These are phyloP conservation scores for Phytophthora pinifolia DNA, from an alignment of 352 stramenopile species.

Conservation along the genomic window DNA sequence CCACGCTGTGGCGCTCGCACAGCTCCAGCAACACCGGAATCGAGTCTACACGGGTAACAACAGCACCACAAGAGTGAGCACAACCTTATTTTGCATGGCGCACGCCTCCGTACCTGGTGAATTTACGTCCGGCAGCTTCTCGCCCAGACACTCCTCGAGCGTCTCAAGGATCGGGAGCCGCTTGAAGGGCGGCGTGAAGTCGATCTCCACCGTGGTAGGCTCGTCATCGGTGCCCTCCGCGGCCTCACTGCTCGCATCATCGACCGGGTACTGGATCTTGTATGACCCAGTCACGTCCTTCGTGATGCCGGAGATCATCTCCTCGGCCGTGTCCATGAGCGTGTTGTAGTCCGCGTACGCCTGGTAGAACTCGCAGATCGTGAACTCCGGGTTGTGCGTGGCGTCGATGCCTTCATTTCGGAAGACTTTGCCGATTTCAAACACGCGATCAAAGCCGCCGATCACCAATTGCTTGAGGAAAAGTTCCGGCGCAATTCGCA, in stretches of 20 bases:
- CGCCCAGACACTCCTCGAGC: conserved; percentile 90
- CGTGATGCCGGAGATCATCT: conserved; percentile 97
- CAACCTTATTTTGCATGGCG: neutral
- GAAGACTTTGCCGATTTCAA: conserved; percentile 99
- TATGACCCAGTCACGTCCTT: conserved; percentile 96
- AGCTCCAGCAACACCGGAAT: conserved; percentile 82
- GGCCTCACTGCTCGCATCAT: conserved; percentile 34
- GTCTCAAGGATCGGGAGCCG: conserved; percentile 96
- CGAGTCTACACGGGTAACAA: conserved; percentile 33
- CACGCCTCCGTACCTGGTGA: conserved; percentile 36
- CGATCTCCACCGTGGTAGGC: conserved; percentile 86
- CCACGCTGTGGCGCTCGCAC: conserved; percentile 86
- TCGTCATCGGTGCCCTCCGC: conserved; percentile 17
- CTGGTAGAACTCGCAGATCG: conserved; percentile 98
- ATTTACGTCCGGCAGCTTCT: conserved; percentile 70
- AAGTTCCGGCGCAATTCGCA: conserved; percentile 97
- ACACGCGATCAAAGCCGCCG: conserved; percentile 97
- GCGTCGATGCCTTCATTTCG: conserved; percentile 98
- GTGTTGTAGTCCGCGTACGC: conserved; percentile 99
- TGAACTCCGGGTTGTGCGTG: conserved; percentile 99
- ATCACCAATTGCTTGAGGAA: conserved; percentile 97
- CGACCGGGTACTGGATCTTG: conserved; percentile 94
- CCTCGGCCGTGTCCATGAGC: conserved; percentile 98
- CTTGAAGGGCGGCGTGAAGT: conserved; percentile 98
- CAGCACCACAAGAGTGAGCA: conserved; percentile 2